Evolutionary conservation across 148 eudicot genomes (phyloP).

Genomic region (Vaccinium vitisidaea): DNA sequence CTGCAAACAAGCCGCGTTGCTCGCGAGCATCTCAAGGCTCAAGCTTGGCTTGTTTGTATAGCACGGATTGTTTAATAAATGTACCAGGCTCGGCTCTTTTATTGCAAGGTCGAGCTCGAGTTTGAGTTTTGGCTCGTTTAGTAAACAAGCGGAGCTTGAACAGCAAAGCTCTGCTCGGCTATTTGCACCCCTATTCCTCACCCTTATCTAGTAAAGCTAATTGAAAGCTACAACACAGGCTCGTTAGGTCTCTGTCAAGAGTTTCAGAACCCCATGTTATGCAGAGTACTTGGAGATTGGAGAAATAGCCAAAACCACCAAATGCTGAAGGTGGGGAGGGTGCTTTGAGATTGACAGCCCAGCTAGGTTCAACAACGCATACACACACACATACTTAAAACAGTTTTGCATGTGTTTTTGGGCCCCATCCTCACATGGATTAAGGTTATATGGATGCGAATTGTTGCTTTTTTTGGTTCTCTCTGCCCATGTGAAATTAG

Average conservation of each 20-base stretch:
- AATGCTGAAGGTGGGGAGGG: neutral
- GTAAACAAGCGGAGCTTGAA: too few relatives aligned
- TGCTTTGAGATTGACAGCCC: neutral
- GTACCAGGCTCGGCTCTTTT: too few relatives aligned
- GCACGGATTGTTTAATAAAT: too few relatives aligned
- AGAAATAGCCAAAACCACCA: constrained; percentile 2
- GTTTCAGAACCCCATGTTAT: neutral
- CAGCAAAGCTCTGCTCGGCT: too few relatives aligned
- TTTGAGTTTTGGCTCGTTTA: too few relatives aligned
- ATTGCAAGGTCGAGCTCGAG: too few relatives aligned
- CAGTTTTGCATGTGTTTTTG: constrained; percentile 14
- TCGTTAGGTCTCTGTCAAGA: neutral
- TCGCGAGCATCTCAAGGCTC: too few relatives aligned
- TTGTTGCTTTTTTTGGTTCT: neutral
- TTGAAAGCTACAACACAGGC: neutral
- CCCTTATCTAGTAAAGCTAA: neutral
- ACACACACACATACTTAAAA: neutral
- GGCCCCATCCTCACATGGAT: constrained; percentile 43
- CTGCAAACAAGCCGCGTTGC: too few relatives aligned
- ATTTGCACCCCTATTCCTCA: neutral
- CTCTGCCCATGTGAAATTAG: neutral
- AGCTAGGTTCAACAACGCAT: neutral
- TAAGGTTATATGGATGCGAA: neutral
- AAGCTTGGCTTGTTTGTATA: too few relatives aligned
- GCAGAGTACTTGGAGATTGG: neutral